Evolutionary conservation across 495 filamentous ascomycete genomes (phyloP).

Genomic region (Xylaria cubensis): DNA sequence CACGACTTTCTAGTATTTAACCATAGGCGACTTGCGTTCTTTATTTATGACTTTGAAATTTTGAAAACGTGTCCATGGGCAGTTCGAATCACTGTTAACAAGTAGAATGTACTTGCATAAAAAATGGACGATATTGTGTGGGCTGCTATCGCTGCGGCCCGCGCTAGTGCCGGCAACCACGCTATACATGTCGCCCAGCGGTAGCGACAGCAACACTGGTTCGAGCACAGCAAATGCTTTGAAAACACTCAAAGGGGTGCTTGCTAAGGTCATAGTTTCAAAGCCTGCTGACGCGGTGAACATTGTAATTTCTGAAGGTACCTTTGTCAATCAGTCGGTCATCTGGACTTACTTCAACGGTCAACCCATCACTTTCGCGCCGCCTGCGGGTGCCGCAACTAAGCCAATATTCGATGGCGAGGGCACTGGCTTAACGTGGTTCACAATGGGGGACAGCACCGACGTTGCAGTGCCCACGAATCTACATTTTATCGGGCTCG

Average conservation of each 20-base stretch:
- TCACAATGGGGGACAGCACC: conserved; percentile 19
- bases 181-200: conserved; percentile 23
- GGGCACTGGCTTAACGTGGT: conserved; percentile 19
- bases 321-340: conserved; percentile 12
- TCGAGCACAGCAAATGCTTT: neutral
- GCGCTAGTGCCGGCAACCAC: neutral
- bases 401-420: conserved; percentile 23
- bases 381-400: neutral
- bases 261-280: neutral
- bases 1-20: too few relatives aligned
- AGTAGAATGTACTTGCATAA: neutral
- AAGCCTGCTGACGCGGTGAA: conserved; percentile 16
- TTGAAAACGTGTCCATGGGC: neutral
- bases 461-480: conserved; percentile 1
- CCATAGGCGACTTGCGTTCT: too few relatives aligned
- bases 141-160: neutral
- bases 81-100: neutral
- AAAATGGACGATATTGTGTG: neutral
- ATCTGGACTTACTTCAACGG: conserved; percentile 26
- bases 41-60: neutral
- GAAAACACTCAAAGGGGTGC: conserved; percentile 17
- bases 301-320: conserved; percentile 17
- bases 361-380: conserved; percentile 25
- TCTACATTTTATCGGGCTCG: conserved; percentile 17
- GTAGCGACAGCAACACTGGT: conserved; percentile 24